Percentiles rank a stretch among this genome's conserved stretches.
Conservation (phyloP, 2,329 filamentous ascomycete species). For the Phialemoniopsis sp. region DNA sequence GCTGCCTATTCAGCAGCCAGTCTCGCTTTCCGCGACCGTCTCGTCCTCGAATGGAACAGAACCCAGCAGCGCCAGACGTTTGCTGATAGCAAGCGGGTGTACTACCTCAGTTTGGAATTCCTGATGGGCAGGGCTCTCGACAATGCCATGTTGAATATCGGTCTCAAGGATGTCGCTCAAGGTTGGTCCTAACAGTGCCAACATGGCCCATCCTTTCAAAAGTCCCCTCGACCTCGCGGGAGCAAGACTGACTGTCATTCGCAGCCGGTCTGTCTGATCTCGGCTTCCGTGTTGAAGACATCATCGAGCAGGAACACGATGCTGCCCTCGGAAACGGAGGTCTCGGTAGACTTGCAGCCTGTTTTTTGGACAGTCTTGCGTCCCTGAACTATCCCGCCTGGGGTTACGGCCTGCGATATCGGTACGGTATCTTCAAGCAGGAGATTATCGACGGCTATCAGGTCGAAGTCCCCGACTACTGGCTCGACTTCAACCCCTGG, state of each 20-base stretch:
- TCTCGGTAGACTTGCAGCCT: constrained; percentile 89
- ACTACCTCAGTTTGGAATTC: constrained; percentile 97
- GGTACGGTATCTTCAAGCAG: constrained; percentile 99
- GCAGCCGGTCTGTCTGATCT: constrained; percentile 81
- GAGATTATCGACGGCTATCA: constrained; percentile 98
- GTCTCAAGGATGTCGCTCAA: constrained; percentile 78
- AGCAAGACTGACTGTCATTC: background rate
- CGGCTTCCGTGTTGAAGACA: constrained; percentile 94
- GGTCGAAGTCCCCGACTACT: constrained; percentile 97
- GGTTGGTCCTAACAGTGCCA: constrained; percentile 43
- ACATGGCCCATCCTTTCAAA: no score
- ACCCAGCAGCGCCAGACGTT: constrained; percentile 96
- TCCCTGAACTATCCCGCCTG: constrained; percentile 94
- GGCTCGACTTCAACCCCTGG: constrained; percentile 99
- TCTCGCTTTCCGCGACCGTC: constrained; percentile 85
- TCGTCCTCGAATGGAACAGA: constrained; percentile 96
- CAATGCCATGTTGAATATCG: constrained; percentile 97
- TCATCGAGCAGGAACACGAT: constrained; percentile 92
- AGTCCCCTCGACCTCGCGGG: constrained; percentile 1
- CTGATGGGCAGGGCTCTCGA: constrained; percentile 94
- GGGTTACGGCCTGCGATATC: constrained; percentile 94
- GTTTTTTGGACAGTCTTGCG: constrained; percentile 93
- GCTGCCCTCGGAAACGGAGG: constrained; percentile 95
- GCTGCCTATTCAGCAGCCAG: constrained; percentile 90
- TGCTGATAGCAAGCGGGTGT: constrained; percentile 86